A percentile compares a stretch with the other conserved stretches of the same genome.
Conservation (phyloP, 1,139 yeast species). For the Taphrina flavorubra region DNA sequence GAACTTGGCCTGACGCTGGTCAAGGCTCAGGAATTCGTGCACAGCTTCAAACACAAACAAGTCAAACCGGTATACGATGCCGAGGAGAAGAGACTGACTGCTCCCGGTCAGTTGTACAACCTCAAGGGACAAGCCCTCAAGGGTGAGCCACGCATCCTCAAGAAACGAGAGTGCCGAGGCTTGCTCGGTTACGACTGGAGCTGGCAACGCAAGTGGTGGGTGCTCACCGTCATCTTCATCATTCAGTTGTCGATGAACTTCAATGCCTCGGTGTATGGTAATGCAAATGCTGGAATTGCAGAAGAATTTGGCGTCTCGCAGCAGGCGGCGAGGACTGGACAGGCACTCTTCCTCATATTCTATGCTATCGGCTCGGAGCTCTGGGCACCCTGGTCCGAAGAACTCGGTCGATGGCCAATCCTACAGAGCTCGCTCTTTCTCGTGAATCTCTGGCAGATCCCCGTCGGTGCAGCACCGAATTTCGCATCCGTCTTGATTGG, state of each 20-base stretch:
- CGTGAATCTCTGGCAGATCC: conserved; percentile 55
- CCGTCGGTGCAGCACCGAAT: conserved; percentile 54
- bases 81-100: conserved; percentile 10
- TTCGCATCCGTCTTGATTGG: conserved; percentile 52
- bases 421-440: conserved; percentile 53
- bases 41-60: conserved; percentile 19
- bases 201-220: conserved; percentile 52
- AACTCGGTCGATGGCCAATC: conserved; percentile 54
- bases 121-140: conserved; percentile 11
- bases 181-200: conserved; percentile 52
- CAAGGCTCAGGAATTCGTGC: conserved; percentile 15
- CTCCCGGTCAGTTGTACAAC: conserved; percentile 15
- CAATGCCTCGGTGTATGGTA: conserved; percentile 54
- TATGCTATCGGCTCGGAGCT: conserved; percentile 56
- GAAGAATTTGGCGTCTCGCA: conserved; percentile 51
- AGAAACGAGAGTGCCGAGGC: conserved; percentile 53
- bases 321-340: conserved; percentile 53
- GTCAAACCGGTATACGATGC: conserved; percentile 11
- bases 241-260: conserved; percentile 56
- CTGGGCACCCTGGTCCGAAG: conserved; percentile 57
- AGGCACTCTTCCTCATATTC: conserved; percentile 53
- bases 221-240: conserved; percentile 52
- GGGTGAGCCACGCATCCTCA: conserved; percentile 31
- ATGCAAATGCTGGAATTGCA: conserved; percentile 50
- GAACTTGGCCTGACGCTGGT: conserved; percentile 16